Conservation (phyloP, 2,329 filamentous ascomycete genomes). For the Fusarium udum region DNA sequence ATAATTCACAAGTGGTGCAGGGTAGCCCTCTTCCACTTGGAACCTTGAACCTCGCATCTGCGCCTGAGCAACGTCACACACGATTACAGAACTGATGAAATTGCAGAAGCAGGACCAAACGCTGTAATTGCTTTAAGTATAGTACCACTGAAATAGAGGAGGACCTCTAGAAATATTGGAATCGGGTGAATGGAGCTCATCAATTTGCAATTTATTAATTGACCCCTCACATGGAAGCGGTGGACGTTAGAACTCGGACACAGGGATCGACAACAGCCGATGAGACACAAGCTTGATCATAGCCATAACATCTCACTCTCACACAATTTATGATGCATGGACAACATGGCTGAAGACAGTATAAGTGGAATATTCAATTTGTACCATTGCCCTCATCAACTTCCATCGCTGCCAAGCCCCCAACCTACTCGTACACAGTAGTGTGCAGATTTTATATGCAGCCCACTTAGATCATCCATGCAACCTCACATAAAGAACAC, state of each 20-base stretch:
- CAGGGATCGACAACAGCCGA: not conserved
- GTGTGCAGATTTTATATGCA: not conserved
- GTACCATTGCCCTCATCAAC: not conserved
- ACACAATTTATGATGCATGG: accelerated
- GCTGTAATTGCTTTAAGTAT: accelerated
- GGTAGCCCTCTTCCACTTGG: not conserved
- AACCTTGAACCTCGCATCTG: not conserved
- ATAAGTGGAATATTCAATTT: not conserved
- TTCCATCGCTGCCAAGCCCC: not conserved
- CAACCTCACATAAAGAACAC: slow-evolving; percentile 2
- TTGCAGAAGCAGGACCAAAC: not conserved
- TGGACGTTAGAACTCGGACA: not conserved
- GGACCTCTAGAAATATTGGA: accelerated
- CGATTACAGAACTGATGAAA: not conserved
- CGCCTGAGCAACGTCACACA: not conserved
- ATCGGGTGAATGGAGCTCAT: not conserved
- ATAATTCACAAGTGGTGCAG: not conserved
- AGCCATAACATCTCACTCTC: not conserved
- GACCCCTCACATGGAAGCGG: not conserved
- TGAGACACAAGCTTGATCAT: not conserved
- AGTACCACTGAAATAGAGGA: not conserved
- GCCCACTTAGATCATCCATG: not conserved
- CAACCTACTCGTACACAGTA: not conserved
- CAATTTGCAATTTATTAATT: not conserved
- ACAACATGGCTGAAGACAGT: accelerated